These are phyloP conservation scores for Fusarium sp. DNA, from an alignment of 2,329 filamentous ascomycete species.

Conservation along the genomic window DNA sequence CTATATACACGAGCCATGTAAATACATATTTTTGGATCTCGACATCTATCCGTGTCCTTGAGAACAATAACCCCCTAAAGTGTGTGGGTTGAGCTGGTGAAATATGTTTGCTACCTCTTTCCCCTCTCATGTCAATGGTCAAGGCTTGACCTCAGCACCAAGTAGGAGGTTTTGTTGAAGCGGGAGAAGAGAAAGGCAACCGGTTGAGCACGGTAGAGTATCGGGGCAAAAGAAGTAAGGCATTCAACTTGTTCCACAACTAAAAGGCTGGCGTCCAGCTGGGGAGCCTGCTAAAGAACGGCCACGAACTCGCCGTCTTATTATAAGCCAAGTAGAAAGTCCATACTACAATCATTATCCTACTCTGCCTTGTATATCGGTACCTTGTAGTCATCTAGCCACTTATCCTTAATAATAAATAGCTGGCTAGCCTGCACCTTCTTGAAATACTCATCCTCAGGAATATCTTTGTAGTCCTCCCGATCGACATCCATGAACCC, in stretches of 20 bases:
- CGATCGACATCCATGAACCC: slow-evolving; percentile 37
- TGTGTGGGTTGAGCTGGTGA: no score
- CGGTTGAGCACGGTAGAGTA: neutral
- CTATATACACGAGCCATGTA: no score
- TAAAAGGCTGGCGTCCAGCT: neutral
- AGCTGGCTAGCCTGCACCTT: slow-evolving; percentile 29
- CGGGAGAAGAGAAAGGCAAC: neutral
- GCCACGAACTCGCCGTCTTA: neutral
- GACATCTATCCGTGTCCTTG: no score
- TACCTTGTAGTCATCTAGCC: slow-evolving; percentile 35
- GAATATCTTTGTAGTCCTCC: slow-evolving; percentile 34
- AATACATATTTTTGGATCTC: no score
- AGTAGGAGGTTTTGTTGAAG: neutral
- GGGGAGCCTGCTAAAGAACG: neutral
- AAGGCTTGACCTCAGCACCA: neutral
- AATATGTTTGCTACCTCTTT: neutral
- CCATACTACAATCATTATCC: neutral
- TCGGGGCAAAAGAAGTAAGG: neutral
- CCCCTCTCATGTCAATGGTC: neutral
- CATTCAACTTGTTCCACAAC: slow-evolving; percentile 7
- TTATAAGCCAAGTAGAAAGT: no score
- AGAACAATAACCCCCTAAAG: no score
- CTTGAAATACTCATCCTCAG: slow-evolving; percentile 32
- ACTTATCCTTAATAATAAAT: slow-evolving; percentile 36
- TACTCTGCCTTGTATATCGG: neutral